Evolutionary conservation across 345 rosid genomes (phyloP).

Genomic region (Salix udensis): DNA sequence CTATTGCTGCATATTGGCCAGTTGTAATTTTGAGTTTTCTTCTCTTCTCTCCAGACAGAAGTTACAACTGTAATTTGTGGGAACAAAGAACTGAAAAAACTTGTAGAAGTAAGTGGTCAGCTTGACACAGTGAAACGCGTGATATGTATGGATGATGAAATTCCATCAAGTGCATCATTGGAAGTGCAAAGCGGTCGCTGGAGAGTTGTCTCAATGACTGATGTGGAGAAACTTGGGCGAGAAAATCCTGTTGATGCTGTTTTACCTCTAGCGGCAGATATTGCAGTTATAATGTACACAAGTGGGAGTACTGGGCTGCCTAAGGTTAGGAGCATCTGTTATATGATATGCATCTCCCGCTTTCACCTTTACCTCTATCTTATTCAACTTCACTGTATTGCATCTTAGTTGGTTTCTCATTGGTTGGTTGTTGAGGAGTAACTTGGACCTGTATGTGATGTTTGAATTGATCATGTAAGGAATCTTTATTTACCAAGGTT

Average conservation of each 20-base stretch:
- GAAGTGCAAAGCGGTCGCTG: constrained; percentile 48
- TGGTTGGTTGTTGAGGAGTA: not conserved
- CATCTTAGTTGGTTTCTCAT: not conserved
- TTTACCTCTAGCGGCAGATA: constrained; percentile 71
- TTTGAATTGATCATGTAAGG: not conserved
- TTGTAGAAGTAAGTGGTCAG: constrained; percentile 73
- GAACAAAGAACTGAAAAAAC: constrained; percentile 78
- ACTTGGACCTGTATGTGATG: not conserved
- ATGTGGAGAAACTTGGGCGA: constrained; percentile 66
- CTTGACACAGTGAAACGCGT: constrained; percentile 82
- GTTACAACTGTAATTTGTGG: constrained; percentile 91
- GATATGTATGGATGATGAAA: constrained; percentile 77
- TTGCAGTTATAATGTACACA: constrained; percentile 97
- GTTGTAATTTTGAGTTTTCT: constrained; percentile 8
- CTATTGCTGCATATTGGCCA: not conserved
- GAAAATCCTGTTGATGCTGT: constrained; percentile 67
- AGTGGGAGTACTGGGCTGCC: constrained; percentile 99
- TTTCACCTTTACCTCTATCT: constrained; percentile 2
- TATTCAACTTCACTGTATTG: not conserved
- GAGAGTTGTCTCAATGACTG: constrained; percentile 53
- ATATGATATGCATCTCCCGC: not conserved
- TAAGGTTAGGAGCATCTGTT: constrained; percentile 53
- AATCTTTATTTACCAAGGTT: not conserved
- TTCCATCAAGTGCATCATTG: constrained; percentile 52
- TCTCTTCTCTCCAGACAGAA: constrained; percentile 59